Conservation (phyloP, 345 rosid species). For the Euphorbia lathyris region DNA sequence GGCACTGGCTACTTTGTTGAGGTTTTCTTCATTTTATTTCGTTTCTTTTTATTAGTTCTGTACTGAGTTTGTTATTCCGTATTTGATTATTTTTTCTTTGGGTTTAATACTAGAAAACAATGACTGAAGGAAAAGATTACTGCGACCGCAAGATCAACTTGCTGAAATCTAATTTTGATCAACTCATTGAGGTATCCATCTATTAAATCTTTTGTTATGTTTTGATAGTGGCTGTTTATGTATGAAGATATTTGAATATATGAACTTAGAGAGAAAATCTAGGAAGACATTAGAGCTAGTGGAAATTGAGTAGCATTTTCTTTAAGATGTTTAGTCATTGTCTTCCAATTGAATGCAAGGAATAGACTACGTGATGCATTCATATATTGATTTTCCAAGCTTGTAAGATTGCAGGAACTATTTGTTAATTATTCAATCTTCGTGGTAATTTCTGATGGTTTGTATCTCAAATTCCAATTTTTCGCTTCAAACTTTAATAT, state of each 20-base stretch:
- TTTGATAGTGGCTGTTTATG: neutral
- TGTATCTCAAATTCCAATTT: neutral
- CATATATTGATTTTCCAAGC: neutral
- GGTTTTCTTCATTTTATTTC: slow-evolving; percentile 43
- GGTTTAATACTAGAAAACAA: slow-evolving; percentile 65
- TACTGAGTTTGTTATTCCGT: neutral
- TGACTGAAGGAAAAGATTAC: slow-evolving; percentile 84
- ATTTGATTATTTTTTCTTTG: neutral
- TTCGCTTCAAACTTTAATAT: neutral
- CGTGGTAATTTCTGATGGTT: neutral
- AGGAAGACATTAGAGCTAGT: neutral
- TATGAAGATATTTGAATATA: neutral
- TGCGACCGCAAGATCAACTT: slow-evolving; percentile 92
- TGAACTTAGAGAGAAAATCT: neutral
- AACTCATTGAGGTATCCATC: slow-evolving; percentile 76
- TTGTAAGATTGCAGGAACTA: neutral
- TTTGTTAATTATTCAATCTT: neutral
- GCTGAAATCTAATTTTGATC: slow-evolving; percentile 91
- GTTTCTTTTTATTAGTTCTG: neutral
- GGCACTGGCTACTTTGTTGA: slow-evolving; percentile 99
- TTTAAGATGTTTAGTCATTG: neutral
- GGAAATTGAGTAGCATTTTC: neutral
- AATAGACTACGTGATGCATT: neutral
- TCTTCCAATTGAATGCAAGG: too few species aligned
- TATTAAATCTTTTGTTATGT: neutral